Base-by-base conservation (phyloP, 208 protist species). In the Crithidia thermophila region DNA sequence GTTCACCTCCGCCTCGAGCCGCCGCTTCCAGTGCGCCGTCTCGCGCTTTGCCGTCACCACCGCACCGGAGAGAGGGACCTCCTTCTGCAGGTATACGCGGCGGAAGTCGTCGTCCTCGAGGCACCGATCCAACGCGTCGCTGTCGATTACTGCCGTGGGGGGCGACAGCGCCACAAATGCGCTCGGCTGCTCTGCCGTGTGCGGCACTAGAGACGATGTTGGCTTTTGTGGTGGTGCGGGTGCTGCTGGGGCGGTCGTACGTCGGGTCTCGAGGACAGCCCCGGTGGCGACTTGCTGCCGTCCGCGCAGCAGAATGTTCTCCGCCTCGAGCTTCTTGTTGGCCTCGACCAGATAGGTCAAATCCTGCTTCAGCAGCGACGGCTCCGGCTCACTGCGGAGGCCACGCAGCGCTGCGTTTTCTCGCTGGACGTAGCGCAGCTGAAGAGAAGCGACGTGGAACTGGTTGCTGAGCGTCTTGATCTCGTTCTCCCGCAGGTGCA, bases 261-360 rank as follows among this genome's bases (percentile, higher is more conserved):
- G 40, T 4, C 14, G 40, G 5, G 40, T 31, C 56, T 31, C 34
- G 5, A 21, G 5, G 10, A 14, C 0, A 11, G 46, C 25, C 7
- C 25, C 50, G 31, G 46, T 36, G 25, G 67, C 63, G 6, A 64
- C 77, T 30, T 83, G 67, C 42, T 90, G 64, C 11, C 52, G 70
- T 5, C 43, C 58, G 25, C 82, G 82, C 23, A 94, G 60, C 21
- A 64, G 53, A 14, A 40, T 34, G 46, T 92, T 92, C 40, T 93
- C 86, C 28, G 77, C 59, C 52, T 95, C 86, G 14, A 95, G 75
- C 25, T 58, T 57, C 65, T 87, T 90, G 75, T 93, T 95, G 16
- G 83, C 84, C 55, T 88, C 70, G 18, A 95, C 85, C 11, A 91
- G 74, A 30, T 83, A 72, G 4, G 67, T 66, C 36, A 95, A 69